A percentile compares a stretch with the other conserved stretches of the same genome.
Evolutionary conservation across 805 yeast species (phyloP).

Genomic region (Schizosaccharomyces cryophilus): DNA sequence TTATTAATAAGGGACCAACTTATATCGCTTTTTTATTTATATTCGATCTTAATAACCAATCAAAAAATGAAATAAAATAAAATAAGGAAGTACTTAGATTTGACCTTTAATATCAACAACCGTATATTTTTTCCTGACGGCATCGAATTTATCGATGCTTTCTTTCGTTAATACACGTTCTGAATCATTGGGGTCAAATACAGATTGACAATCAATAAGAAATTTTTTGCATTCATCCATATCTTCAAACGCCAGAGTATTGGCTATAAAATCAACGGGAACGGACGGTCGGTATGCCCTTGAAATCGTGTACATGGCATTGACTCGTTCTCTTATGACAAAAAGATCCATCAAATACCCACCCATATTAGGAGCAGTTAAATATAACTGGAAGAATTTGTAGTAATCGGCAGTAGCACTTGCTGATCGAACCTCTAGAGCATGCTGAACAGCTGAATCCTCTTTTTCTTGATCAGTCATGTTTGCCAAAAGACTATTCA

Average conservation of each 20-base stretch:
- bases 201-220: constrained; percentile 10
- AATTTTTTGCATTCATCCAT: constrained; percentile 21
- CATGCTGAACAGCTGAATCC: constrained; percentile 13
- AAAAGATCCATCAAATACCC: constrained; percentile 28
- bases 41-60: not conserved
- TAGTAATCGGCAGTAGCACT: constrained; percentile 25
- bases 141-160: constrained; percentile 1
- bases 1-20: not conserved
- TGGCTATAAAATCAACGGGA: constrained; percentile 9
- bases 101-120: constrained; percentile 84
- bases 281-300: constrained; percentile 20
- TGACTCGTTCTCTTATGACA: constrained; percentile 31
- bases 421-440: constrained; percentile 18
- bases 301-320: constrained; percentile 30
- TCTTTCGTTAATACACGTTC: constrained; percentile 10
- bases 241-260: constrained; percentile 17
- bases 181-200: constrained; percentile 16
- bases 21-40: not conserved
- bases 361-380: constrained; percentile 20
- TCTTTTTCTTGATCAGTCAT: constrained; percentile 11
- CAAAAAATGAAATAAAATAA: not conserved
- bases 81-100: constrained; percentile 10
- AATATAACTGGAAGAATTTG: constrained; percentile 23
- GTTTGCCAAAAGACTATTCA: constrained; percentile 20
- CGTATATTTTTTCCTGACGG: constrained; percentile 14